Percentiles rank a stretch among this genome's conserved stretches.
Evolutionary conservation across 331 rosid species (phyloP).

Genomic region (Acacia pycnantha): DNA sequence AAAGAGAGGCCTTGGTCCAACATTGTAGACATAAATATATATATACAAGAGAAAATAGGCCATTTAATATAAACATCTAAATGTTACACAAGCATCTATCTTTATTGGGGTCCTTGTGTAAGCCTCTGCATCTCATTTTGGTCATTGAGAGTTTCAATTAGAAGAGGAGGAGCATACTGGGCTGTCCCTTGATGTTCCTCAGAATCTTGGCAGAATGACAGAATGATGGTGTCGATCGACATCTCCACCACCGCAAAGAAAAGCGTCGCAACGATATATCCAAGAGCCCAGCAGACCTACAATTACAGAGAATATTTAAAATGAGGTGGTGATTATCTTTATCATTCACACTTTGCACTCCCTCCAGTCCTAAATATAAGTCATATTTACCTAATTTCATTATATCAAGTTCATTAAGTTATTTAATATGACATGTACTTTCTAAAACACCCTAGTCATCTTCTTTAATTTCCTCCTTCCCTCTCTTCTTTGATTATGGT

Average conservation of each 20-base stretch:
- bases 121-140: conserved; percentile 95
- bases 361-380: no score
- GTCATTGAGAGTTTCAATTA: conserved; percentile 81
- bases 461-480: no score
- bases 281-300: conserved; percentile 95
- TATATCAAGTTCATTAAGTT: no score
- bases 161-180: conserved; percentile 96
- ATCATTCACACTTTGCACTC: neutral
- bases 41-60: conserved; percentile 48
- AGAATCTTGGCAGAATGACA: conserved; percentile 94
- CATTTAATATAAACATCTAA: conserved; percentile 26
- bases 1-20: conserved; percentile 22
- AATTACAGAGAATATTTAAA: conserved; percentile 13
- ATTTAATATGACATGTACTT: no score
- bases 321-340: conserved; percentile 1
- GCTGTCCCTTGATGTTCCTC: conserved; percentile 99
- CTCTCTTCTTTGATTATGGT: no score
- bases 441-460: no score
- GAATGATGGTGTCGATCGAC: conserved; percentile 93
- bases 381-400: no score
- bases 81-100: conserved; percentile 25
- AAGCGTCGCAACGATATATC: conserved; percentile 88
- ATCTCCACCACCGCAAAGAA: conserved; percentile 97
- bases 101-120: conserved; percentile 62
- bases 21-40: conserved; percentile 35